A percentile compares a stretch with the other conserved stretches of the same genome.
phyloP scores from a whole-genome alignment of 2,329 filamentous ascomycete species.

The Periconia digitata region DNA sequence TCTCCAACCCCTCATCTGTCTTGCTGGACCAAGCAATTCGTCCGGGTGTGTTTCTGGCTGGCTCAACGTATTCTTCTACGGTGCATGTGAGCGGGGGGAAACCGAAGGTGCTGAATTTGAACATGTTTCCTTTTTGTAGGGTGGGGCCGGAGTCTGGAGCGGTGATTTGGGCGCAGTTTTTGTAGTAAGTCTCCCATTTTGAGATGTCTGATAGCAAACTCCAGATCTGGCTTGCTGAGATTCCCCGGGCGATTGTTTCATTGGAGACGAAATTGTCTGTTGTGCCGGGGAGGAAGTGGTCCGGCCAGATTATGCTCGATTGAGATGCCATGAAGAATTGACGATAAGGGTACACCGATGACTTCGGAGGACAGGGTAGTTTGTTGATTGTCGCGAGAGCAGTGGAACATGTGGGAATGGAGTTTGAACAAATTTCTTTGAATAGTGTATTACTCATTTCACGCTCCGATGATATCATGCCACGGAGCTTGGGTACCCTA shows the following conservation, averaged over 20 bases:
- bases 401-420: too few species aligned
- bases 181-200: conserved; percentile 40
- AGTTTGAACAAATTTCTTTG: too few species aligned
- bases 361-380: too few species aligned
- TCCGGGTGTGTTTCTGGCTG: conserved; percentile 24
- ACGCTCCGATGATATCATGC: too few species aligned
- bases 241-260: conserved; percentile 30
- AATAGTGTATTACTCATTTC: too few species aligned
- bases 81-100: conserved; percentile 34
- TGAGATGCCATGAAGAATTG: too few species aligned
- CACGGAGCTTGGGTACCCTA: too few species aligned
- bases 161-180: conserved; percentile 33
- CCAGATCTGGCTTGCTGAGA: conserved; percentile 37
- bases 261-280: conserved; percentile 43
- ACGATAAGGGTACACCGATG: too few species aligned
- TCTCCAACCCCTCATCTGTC: conserved; percentile 25
- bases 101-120: conserved; percentile 41
- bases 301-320: conserved; percentile 37
- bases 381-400: too few species aligned
- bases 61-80: conserved; percentile 16
- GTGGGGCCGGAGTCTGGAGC: conserved; percentile 23
- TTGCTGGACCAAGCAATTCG: conserved; percentile 20
- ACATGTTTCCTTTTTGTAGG: conserved; percentile 29
- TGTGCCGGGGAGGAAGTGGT: conserved; percentile 35
- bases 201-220: conserved; percentile 32